A percentile compares a stretch with the other conserved stretches of the same genome.
Evolutionary conservation across 352 stramenopile species (phyloP).

Genomic region (Phytophthora boehmeriae): DNA sequence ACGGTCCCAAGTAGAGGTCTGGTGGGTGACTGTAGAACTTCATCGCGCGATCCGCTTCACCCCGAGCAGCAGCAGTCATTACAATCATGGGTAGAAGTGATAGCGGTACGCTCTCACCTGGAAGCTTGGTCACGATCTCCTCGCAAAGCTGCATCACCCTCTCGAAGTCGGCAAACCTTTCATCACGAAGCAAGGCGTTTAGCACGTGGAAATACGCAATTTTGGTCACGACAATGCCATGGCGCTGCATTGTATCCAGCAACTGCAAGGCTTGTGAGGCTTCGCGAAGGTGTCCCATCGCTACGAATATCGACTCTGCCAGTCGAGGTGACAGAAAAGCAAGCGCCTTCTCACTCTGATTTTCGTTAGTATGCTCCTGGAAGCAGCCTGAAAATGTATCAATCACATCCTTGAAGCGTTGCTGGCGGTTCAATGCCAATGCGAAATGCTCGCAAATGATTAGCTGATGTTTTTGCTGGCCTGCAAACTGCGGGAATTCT

Average conservation of each 20-base stretch:
- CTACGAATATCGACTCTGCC: slow-evolving; percentile 55
- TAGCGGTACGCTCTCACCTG: slow-evolving; percentile 48
- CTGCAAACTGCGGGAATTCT: slow-evolving; percentile 55
- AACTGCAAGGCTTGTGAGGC: slow-evolving; percentile 35
- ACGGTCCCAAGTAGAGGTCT: slow-evolving; percentile 43
- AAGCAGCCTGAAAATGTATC: slow-evolving; percentile 44
- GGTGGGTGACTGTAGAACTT: slow-evolving; percentile 55
- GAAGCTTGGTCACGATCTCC: slow-evolving; percentile 47
- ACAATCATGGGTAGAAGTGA: slow-evolving; percentile 63
- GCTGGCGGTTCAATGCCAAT: slow-evolving; percentile 48
- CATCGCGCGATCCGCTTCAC: slow-evolving; percentile 64
- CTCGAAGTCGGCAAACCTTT: slow-evolving; percentile 54
- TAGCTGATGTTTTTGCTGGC: slow-evolving; percentile 42
- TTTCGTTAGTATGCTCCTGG: neutral
- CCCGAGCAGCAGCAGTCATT: slow-evolving; percentile 58
- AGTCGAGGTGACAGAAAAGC: slow-evolving; percentile 48
- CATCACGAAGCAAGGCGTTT: slow-evolving; percentile 58
- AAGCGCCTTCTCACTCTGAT: neutral
- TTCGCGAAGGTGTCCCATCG: slow-evolving; percentile 54
- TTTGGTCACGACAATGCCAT: slow-evolving; percentile 46
- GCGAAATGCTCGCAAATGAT: slow-evolving; percentile 66
- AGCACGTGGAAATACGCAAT: slow-evolving; percentile 68
- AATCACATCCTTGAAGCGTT: slow-evolving; percentile 62
- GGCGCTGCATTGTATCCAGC: slow-evolving; percentile 38
- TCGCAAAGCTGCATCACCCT: slow-evolving; percentile 57